These are phyloP conservation scores for Bombardia bombarda DNA, from an alignment of 495 filamentous ascomycete genomes.

Conservation along the genomic window DNA sequence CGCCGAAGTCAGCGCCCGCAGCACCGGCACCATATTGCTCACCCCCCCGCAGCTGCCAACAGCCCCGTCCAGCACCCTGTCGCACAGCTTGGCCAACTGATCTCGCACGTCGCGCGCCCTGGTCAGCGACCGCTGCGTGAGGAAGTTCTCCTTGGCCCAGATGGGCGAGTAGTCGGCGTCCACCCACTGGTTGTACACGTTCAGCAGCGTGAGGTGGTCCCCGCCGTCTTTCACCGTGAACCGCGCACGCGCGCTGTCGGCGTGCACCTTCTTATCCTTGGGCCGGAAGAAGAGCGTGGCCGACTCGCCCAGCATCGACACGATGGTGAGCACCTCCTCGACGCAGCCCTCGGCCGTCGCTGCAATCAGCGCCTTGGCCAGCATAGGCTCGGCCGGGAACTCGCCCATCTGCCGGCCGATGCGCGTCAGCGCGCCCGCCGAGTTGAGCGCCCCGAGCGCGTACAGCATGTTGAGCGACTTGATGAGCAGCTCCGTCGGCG, in stretches of 20 bases:
- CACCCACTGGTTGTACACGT: conserved; percentile 96
- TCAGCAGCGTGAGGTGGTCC: conserved; percentile 85
- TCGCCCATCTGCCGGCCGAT: conserved; percentile 94
- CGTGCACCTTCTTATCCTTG: conserved; percentile 95
- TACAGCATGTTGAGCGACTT: conserved; percentile 88
- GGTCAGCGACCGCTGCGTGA: conserved; percentile 80
- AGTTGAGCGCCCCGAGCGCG: conserved; percentile 82
- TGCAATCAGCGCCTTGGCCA: conserved; percentile 86
- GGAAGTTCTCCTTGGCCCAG: conserved; percentile 90
- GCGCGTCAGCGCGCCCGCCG: conserved; percentile 84
- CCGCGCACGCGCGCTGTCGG: conserved; percentile 82
- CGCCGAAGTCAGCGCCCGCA: conserved; percentile 80
- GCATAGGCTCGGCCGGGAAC: conserved; percentile 91
- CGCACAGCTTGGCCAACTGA: conserved; percentile 89
- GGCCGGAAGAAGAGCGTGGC: conserved; percentile 89
- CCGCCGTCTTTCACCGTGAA: conserved; percentile 92
- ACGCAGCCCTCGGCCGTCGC: conserved; percentile 84
- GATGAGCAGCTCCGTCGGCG: conserved; percentile 84
- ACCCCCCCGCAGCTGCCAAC: conserved; percentile 64
- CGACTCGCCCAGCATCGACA: conserved; percentile 87
- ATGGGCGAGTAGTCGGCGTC: conserved; percentile 83
- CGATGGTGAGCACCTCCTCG: conserved; percentile 88
- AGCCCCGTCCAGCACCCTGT: conserved; percentile 73
- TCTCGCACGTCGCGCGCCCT: conserved; percentile 90
- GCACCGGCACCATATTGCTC: conserved; percentile 64